phyloP scores from a whole-genome alignment of 768 basidiomycete species.

The Dioszegia crocea region DNA sequence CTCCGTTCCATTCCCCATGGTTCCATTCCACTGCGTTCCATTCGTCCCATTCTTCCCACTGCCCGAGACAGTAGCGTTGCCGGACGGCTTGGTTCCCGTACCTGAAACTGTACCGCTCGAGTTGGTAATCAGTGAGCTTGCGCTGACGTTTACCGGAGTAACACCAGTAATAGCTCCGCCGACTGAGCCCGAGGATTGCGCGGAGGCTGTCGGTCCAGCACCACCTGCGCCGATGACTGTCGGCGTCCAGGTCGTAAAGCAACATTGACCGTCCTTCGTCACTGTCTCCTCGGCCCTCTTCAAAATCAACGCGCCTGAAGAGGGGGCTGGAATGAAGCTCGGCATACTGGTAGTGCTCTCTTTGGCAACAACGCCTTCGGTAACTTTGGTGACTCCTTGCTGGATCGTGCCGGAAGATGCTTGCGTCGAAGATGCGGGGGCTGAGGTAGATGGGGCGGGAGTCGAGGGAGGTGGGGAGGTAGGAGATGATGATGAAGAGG shows the following conservation, averaged over 20 bases:
- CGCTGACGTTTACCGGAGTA: neutral
- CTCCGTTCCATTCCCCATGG: slow-evolving; percentile 4
- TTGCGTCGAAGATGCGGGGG: no score
- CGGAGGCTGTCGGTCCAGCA: neutral
- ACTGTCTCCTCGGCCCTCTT: slow-evolving; percentile 17
- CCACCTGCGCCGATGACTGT: slow-evolving; percentile 18
- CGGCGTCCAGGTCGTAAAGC: slow-evolving; percentile 42
- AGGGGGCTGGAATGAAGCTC: neutral
- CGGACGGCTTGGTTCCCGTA: neutral
- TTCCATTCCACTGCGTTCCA: neutral
- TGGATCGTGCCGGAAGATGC: slow-evolving; percentile 18
- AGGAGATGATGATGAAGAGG: slow-evolving; percentile 16
- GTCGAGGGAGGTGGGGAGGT: slow-evolving; percentile 3
- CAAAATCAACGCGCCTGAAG: neutral
- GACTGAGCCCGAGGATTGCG: neutral
- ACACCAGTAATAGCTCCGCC: neutral
- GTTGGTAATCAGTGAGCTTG: neutral
- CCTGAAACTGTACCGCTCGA: neutral
- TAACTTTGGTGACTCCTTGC: slow-evolving; percentile 1
- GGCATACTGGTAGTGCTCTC: neutral
- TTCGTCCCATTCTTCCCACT: neutral
- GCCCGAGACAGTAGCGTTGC: neutral
- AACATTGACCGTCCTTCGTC: slow-evolving; percentile 36
- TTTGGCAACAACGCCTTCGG: neutral
- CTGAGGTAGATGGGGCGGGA: no score